phyloP scores from a whole-genome alignment of 2,329 filamentous ascomycete genomes.

The Colletotrichum acutatum region DNA sequence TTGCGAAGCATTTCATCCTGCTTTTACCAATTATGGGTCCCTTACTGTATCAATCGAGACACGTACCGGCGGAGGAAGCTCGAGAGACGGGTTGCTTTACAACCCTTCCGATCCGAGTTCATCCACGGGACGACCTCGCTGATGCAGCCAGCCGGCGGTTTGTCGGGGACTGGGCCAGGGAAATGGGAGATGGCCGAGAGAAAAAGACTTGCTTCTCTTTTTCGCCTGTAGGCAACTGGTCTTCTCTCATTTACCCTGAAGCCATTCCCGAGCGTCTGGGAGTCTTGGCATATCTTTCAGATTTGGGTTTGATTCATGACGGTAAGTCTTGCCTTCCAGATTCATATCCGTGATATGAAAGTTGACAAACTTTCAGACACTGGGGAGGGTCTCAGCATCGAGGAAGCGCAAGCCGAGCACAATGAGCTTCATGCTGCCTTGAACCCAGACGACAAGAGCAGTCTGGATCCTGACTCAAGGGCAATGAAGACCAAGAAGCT shows the following conservation, averaged over 20 bases:
- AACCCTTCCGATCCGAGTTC: constrained; percentile 18
- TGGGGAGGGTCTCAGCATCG: constrained; percentile 9
- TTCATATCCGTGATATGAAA: background rate
- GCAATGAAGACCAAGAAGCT: constrained; percentile 12
- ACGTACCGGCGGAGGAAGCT: too few species aligned
- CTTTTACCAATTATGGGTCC: too few species aligned
- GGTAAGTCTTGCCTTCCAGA: background rate
- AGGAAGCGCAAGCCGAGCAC: constrained; percentile 19
- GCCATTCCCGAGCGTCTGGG: constrained; percentile 12
- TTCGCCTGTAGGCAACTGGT: constrained; percentile 21
- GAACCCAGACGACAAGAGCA: background rate
- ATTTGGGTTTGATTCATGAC: constrained; percentile 26
- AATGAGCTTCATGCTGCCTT: constrained; percentile 6
- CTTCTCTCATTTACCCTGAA: constrained; percentile 24
- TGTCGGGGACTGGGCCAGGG: constrained; percentile 1
- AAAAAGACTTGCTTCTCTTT: constrained; percentile 10
- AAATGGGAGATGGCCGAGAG: constrained; percentile 15
- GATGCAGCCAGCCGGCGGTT: constrained; percentile 15
- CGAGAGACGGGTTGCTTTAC: constrained; percentile 18
- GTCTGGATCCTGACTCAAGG: background rate
- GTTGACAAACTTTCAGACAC: background rate
- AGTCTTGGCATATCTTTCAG: constrained; percentile 6
- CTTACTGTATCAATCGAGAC: too few species aligned
- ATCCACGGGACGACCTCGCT: constrained; percentile 12
- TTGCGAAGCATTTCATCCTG: too few species aligned